Evolutionary conservation across 441 rosid species (phyloP).

Genomic region (Euphorbia schlechtendalii): DNA sequence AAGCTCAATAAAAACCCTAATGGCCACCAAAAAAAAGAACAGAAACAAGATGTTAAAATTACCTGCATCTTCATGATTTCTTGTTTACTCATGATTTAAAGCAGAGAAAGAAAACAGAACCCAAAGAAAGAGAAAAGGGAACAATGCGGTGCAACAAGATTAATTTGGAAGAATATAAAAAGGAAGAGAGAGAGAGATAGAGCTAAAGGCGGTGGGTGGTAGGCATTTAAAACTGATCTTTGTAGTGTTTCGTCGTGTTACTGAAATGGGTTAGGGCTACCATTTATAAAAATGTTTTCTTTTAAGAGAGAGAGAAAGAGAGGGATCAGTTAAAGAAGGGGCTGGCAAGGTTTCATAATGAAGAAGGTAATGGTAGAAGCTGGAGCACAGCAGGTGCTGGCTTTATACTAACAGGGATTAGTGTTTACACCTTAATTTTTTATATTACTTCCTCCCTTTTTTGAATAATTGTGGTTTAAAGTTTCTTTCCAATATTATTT

Average conservation of each 20-base stretch:
- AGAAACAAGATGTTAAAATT: not conserved
- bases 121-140: too few species aligned
- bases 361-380: not conserved
- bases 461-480: too few species aligned
- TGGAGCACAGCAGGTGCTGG: slow-evolving; percentile 6
- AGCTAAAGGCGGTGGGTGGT: slow-evolving; percentile 35
- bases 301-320: slow-evolving; percentile 16
- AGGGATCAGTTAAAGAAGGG: slow-evolving; percentile 24
- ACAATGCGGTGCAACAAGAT: too few species aligned
- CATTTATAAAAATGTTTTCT: not conserved
- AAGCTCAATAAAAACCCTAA: too few species aligned
- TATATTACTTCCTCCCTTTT: too few species aligned
- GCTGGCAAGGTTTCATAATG: slow-evolving; percentile 24
- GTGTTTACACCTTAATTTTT: slow-evolving; percentile 8
- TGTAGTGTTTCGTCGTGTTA: slow-evolving; percentile 11
- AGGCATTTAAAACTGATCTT: slow-evolving; percentile 32
- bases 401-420: slow-evolving; percentile 7
- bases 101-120: too few species aligned
- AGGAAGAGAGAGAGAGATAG: too few species aligned
- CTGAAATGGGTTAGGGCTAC: not conserved
- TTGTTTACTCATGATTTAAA: slow-evolving; percentile 55
- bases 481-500: too few species aligned
- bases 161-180: too few species aligned
- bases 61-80: slow-evolving; percentile 84
- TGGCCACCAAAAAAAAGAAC: not conserved